phyloP scores from a whole-genome alignment of 2,329 filamentous ascomycete species.

The Coniella vitis region DNA sequence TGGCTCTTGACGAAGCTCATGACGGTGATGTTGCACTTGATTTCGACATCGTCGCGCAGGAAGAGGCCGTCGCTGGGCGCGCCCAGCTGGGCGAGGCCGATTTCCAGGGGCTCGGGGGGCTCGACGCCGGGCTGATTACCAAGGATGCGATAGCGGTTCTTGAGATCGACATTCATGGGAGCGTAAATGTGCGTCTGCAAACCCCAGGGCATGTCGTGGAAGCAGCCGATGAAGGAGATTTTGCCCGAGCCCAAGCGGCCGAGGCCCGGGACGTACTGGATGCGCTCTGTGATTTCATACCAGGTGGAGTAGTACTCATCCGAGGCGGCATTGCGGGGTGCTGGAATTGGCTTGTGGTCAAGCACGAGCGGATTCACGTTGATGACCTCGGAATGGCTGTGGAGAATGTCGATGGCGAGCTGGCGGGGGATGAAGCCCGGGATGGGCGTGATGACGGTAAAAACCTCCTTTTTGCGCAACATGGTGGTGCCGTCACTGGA shows the following conservation, averaged over 20 bases:
- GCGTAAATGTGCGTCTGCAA: conserved; percentile 67
- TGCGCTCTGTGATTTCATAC: conserved; percentile 66
- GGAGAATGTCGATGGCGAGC: conserved; percentile 65
- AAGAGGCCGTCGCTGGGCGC: conserved; percentile 60
- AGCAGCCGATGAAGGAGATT: conserved; percentile 64
- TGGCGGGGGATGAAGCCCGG: conserved; percentile 64
- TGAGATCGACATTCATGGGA: conserved; percentile 58
- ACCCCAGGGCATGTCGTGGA: conserved; percentile 66
- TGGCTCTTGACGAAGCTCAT: conserved; percentile 60
- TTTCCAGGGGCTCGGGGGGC: conserved; percentile 52
- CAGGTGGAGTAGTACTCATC: conserved; percentile 69
- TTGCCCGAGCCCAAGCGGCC: conserved; percentile 58
- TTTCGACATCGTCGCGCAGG: conserved; percentile 63
- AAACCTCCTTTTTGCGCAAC: conserved; percentile 56
- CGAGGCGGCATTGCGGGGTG: conserved; percentile 58
- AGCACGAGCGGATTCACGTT: conserved; percentile 64
- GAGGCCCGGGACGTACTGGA: conserved; percentile 60
- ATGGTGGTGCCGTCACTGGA: conserved; percentile 32
- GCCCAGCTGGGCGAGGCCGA: conserved; percentile 52
- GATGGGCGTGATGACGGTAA: conserved; percentile 64
- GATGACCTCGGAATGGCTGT: conserved; percentile 65
- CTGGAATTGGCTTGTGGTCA: conserved; percentile 54
- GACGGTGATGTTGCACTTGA: conserved; percentile 61
- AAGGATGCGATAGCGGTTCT: conserved; percentile 61
- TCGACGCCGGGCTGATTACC: conserved; percentile 64